Base-by-base conservation (phyloP, 2,329 filamentous ascomycete genomes). In the Shiraia sp. region DNA sequence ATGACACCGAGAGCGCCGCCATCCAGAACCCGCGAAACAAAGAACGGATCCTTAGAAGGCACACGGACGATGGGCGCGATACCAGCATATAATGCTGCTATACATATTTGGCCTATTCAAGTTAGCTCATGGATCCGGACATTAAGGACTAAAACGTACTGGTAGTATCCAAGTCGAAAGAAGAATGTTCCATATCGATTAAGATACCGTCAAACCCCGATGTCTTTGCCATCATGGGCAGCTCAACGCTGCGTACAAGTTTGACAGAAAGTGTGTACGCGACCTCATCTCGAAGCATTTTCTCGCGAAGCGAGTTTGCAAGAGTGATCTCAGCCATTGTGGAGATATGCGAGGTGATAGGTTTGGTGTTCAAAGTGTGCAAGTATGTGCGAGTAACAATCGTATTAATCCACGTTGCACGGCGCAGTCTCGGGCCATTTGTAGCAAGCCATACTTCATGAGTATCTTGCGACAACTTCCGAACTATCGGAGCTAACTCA, bases 121-220 rank as follows among this genome's bases (percentile, higher is more conserved):
- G 13, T 35, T 14, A 34, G 28, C n/a, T 15, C 13, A 22, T 14
- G 34, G 4, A 13, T 17, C 24, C 5, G n/a, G n/a, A 32, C 10
- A 15, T 29, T 13, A 17, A 19, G 16, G 14, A 14, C 2, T 7
- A 8, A 25, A n/a, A 26, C 36, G 10, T 34, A 43, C 45, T 34
- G 6, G 66, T 62, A 0, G 59, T 53, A 44, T 65, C 61, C 14
- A 75, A 52, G 40, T 67, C 61, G 22, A 75, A 56, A 2, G 66
- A 53, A 2, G 68, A 71, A 45, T 75, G 73, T 45, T 76, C 72
- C 69, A 75, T 72, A 38, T 76, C 72, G 41, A 76, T 69, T 41
- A 75, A 65, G 27, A 75, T 60, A 28, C 65, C 71, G 34, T 74
- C 64, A 36, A 72, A 65, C 6, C 71, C 71, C 9, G 72, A 70